A percentile compares a stretch with the other conserved stretches of the same genome.
Conservation (phyloP, 768 basidiomycete genomes). For the Leccinum arenicola region DNA sequence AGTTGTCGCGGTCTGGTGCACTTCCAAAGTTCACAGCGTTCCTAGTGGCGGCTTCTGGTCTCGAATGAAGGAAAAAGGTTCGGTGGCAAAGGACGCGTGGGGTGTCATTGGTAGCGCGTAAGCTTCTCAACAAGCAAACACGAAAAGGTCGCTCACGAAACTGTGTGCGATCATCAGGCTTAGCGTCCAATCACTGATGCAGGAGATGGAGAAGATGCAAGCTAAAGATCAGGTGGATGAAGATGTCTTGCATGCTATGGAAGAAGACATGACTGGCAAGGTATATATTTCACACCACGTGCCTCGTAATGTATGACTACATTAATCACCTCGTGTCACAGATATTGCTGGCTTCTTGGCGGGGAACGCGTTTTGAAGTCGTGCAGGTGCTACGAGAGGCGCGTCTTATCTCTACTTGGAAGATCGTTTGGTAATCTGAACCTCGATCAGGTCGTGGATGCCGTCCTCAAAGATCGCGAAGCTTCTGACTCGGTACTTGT, state of each 20-base stretch:
- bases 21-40: slow-evolving; percentile 8
- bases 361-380: slow-evolving; percentile 94
- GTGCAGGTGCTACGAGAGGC: slow-evolving; percentile 82
- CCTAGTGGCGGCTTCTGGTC: slow-evolving; percentile 86
- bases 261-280: slow-evolving; percentile 93
- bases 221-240: slow-evolving; percentile 86
- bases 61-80: slow-evolving; percentile 89
- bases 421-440: slow-evolving; percentile 5
- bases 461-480: slow-evolving; percentile 78
- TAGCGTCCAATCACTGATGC: slow-evolving; percentile 23
- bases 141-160: slow-evolving; percentile 56
- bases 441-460: slow-evolving; percentile 62
- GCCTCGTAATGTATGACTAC: background rate
- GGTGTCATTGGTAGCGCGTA: slow-evolving; percentile 95
- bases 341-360: slow-evolving; percentile 97
- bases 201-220: slow-evolving; percentile 91
- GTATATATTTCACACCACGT: slow-evolving; percentile 33
- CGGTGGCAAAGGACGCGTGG: slow-evolving; percentile 94
- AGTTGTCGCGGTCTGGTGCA: slow-evolving; percentile 30
- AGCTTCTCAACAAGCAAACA: slow-evolving; percentile 38
- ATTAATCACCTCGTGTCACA: slow-evolving; percentile 22
- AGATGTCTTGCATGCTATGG: slow-evolving; percentile 81
- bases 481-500: slow-evolving; percentile 67
- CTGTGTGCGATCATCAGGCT: slow-evolving; percentile 31
- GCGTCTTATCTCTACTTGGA: background rate